Evolutionary conservation across 2,329 filamentous ascomycete genomes (phyloP).

Genomic region (Botryotinia convoluta): DNA sequence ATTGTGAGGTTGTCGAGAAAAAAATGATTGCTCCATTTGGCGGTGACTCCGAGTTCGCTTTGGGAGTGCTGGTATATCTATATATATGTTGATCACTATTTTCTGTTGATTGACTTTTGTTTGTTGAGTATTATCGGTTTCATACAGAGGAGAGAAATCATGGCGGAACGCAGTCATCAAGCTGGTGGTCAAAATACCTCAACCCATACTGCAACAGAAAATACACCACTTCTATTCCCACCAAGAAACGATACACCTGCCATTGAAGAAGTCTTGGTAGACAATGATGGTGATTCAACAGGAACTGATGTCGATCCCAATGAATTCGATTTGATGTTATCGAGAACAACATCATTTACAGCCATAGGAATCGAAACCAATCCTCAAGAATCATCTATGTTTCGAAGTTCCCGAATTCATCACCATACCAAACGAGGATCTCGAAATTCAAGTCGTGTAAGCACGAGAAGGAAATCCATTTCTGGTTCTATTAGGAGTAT

Average conservation of each 20-base stretch:
- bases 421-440: slow-evolving; percentile 21
- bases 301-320: slow-evolving; percentile 43
- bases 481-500: slow-evolving; percentile 26
- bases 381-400: slow-evolving; percentile 36
- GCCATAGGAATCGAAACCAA: slow-evolving; percentile 34
- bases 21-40: slow-evolving; percentile 5
- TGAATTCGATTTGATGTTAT: slow-evolving; percentile 35
- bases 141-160: background rate
- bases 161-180: background rate
- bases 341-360: slow-evolving; percentile 33
- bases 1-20: background rate
- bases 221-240: slow-evolving; percentile 20
- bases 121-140: background rate
- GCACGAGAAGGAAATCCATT: slow-evolving; percentile 29
- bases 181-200: background rate
- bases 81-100: background rate
- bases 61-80: background rate
- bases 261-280: slow-evolving; percentile 8
- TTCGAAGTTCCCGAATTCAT: slow-evolving; percentile 34
- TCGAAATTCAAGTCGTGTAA: slow-evolving; percentile 26
- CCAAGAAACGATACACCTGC: slow-evolving; percentile 18
- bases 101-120: background rate
- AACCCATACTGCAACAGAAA: background rate
- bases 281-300: slow-evolving; percentile 28
- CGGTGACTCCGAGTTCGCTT: background rate